Conservation (phyloP, 2,329 filamentous ascomycete genomes). For the Chrysoporthe deuterocubensis region DNA sequence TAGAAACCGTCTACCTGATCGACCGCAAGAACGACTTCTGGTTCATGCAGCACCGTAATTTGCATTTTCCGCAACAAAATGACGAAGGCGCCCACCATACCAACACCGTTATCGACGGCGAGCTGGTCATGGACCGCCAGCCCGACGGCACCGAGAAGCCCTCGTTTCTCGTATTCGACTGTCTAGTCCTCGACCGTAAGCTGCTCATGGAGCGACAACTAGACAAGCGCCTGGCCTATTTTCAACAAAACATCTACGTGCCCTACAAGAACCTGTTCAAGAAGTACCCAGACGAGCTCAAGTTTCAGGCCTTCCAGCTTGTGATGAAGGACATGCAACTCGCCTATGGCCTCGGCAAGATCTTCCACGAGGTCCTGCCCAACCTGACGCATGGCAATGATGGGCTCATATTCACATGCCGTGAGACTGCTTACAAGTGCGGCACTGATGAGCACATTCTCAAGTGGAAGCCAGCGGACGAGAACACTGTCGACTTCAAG, state of each 20-base stretch:
- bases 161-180: constrained; percentile 92
- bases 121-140: constrained; percentile 85
- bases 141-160: constrained; percentile 70
- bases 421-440: constrained; percentile 80
- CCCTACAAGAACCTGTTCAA: constrained; percentile 69
- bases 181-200: constrained; percentile 78
- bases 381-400: constrained; percentile 91
- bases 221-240: constrained; percentile 87
- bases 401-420: constrained; percentile 96
- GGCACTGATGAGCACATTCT: constrained; percentile 93
- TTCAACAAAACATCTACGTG: constrained; percentile 75
- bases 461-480: constrained; percentile 95
- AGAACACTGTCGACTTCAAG: constrained; percentile 94
- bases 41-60: constrained; percentile 68
- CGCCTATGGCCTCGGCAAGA: constrained; percentile 85
- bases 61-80: constrained; percentile 79
- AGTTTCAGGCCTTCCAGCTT: constrained; percentile 76
- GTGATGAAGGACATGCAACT: constrained; percentile 90
- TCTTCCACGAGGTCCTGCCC: constrained; percentile 87
- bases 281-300: constrained; percentile 69
- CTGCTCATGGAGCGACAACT: constrained; percentile 78
- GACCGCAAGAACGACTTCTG: constrained; percentile 99
- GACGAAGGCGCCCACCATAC: constrained; percentile 72
- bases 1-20: constrained; percentile 86
- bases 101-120: constrained; percentile 86